Evolutionary conservation across 768 basidiomycete genomes (phyloP).

Genomic region (Pleurotus pulmonarius): DNA sequence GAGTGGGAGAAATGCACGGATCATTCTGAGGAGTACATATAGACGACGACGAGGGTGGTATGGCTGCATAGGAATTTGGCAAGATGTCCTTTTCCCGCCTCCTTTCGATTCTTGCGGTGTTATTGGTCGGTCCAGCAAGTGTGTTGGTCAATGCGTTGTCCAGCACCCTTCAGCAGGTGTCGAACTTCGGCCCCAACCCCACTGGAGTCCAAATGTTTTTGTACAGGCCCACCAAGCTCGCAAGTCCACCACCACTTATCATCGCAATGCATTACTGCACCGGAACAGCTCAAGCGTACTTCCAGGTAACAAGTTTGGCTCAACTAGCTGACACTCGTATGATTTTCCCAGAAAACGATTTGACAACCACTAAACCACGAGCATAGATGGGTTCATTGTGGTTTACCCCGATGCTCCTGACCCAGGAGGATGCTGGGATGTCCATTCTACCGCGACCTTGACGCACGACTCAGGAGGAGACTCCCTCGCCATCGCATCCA

Average conservation of each 20-base stretch:
- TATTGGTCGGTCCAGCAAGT: conserved; percentile 13
- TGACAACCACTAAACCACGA: neutral
- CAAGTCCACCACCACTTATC: conserved; percentile 38
- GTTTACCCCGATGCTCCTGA: conserved; percentile 44
- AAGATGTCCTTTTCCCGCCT: neutral
- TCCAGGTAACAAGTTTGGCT: conserved; percentile 43
- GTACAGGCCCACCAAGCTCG: conserved; percentile 36
- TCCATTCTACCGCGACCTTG: conserved; percentile 44
- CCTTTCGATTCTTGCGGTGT: conserved; percentile 7
- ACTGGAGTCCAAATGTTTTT: conserved; percentile 46
- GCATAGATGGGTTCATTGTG: conserved; percentile 42
- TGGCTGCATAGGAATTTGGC: neutral
- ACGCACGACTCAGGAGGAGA: conserved; percentile 55
- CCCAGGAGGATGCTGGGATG: conserved; percentile 50
- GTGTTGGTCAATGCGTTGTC: conserved; percentile 22
- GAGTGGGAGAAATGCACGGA: conserved; percentile 1
- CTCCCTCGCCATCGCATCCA: conserved; percentile 45
- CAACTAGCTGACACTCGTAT: conserved; percentile 36
- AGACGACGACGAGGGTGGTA: neutral
- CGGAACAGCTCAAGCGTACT: conserved; percentile 50
- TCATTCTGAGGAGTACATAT: neutral
- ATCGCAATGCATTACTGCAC: conserved; percentile 53
- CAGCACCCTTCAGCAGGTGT: conserved; percentile 33
- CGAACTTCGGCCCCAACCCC: conserved; percentile 50
- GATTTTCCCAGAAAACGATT: neutral